Evolutionary conservation across 768 basidiomycete species (phyloP).

Genomic region (Mycena belliarum): DNA sequence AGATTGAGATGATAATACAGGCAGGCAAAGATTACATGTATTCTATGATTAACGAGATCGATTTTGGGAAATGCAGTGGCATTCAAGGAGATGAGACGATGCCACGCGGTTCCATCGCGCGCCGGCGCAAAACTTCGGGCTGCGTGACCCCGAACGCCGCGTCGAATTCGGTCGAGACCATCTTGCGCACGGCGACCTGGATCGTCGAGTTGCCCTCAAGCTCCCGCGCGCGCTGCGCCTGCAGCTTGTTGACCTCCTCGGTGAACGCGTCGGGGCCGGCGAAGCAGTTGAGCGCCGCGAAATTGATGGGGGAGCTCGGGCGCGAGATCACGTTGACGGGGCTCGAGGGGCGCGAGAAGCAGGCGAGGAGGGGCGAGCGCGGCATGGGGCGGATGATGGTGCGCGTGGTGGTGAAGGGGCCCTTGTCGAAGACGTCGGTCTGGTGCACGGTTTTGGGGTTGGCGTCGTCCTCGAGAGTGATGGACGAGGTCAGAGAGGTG

Average conservation of each 20-base stretch:
- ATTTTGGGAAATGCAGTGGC: neutral
- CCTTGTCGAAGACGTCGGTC: slow-evolving; percentile 29
- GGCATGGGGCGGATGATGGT: slow-evolving; percentile 38
- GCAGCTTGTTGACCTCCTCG: slow-evolving; percentile 29
- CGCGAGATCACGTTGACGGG: slow-evolving; percentile 15
- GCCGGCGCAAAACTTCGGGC: slow-evolving; percentile 5
- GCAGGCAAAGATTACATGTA: neutral
- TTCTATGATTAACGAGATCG: neutral
- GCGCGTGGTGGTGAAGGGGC: slow-evolving; percentile 35
- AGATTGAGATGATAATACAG: neutral
- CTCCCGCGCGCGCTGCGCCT: slow-evolving; percentile 24
- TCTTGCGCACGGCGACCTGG: slow-evolving; percentile 19
- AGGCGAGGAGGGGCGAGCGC: slow-evolving; percentile 23
- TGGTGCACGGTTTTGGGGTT: neutral
- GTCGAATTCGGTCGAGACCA: neutral
- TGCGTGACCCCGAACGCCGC: neutral
- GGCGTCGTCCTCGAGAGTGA: slow-evolving; percentile 7
- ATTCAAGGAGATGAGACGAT: slow-evolving; percentile 7
- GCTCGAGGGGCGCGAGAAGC: slow-evolving; percentile 33
- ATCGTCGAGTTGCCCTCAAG: slow-evolving; percentile 15
- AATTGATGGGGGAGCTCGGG: slow-evolving; percentile 26
- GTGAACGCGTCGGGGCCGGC: slow-evolving; percentile 32
- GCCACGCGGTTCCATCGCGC: slow-evolving; percentile 8
- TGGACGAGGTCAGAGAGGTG: neutral
- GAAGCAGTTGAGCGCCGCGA: slow-evolving; percentile 35